Evolutionary conservation across 2,329 filamentous ascomycete species (phyloP).

Genomic region (Fusarium guadeloupense): DNA sequence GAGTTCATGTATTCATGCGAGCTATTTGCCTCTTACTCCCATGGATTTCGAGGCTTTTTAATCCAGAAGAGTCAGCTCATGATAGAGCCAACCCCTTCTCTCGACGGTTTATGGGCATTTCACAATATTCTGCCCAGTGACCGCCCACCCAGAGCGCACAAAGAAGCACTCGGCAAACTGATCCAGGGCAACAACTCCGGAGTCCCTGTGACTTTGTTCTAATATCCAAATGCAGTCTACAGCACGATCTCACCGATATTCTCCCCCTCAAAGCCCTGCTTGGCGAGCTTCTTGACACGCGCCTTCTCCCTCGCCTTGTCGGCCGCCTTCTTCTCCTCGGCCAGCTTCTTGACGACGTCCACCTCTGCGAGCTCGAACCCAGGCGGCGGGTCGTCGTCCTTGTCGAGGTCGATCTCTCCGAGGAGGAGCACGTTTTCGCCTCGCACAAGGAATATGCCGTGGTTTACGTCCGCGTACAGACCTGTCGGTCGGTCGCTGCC

Average conservation of each 20-base stretch:
- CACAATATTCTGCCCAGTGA: conserved; percentile 69
- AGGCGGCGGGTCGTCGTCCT: conserved; percentile 86
- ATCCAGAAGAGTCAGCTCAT: conserved; percentile 10
- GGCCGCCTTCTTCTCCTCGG: conserved; percentile 73
- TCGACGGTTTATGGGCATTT: conserved; percentile 58
- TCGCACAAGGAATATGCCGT: conserved; percentile 89
- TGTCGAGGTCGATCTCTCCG: conserved; percentile 96
- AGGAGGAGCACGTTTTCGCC: conserved; percentile 97
- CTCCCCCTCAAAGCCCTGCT: conserved; percentile 89
- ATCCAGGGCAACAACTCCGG: background rate
- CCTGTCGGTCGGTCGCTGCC: conserved; percentile 49
- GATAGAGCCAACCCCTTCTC: conserved; percentile 8
- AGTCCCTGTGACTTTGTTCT: conserved; percentile 12
- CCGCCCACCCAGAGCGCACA: conserved; percentile 39
- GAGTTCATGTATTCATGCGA: conserved; percentile 31
- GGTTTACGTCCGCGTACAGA: conserved; percentile 84
- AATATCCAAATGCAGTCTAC: conserved; percentile 46
- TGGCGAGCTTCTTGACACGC: conserved; percentile 74
- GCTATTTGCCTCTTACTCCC: conserved; percentile 29
- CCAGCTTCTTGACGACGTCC: conserved; percentile 75
- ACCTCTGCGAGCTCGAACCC: conserved; percentile 73
- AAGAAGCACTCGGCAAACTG: conserved; percentile 1
- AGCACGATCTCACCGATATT: conserved; percentile 78
- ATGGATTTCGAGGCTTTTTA: conserved; percentile 11
- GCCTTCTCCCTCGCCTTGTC: conserved; percentile 79